Evolutionary conservation across 495 filamentous ascomycete genomes (phyloP), one percentile per base, ranked within the genome.

Genomic region (Penicillium diatomitis): DNA sequence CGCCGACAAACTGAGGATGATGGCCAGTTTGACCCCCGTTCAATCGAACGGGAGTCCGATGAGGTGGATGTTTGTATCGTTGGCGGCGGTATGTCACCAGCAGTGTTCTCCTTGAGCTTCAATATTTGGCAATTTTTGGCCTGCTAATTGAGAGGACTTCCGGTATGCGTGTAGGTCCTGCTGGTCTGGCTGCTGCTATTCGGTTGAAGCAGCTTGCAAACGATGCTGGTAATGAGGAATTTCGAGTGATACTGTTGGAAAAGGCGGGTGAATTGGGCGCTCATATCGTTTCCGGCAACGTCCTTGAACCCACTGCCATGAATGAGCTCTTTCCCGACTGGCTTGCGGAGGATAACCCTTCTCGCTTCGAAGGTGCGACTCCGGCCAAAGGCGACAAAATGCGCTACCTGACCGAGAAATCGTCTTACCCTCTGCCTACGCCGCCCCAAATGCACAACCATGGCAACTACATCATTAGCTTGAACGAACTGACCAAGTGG

Each of bases 381-480:
- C 83, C 88, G 5, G 90, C 89, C 6, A 83, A 79, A 48, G 72
- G 72, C 11, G 92, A 97, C 58, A 83, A 81, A 67, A 94, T 99
- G 91, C 82, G 89, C 50, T 96, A 96, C 66, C 72, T 99, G 44
- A 97, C 91, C n/a, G 82, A 90, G 71, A 85, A 71, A 42, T 75
- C 74, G 29, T 74, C 88, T 0, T 80, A 90, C 53, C 86, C 86
- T 7, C 76, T 96, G 37, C 92, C 92, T 4, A 76, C 83, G 5
- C 94, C 92, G 20, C 94, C 92, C 30, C 92, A 97, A 72, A 97
- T 99, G 94, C 79, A 95, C 67, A 99, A 99, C 65, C 78, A 95
- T 57, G 92, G 92, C 20, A 99, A 99, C 64, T 96, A 92, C 63
- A 99, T 99, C 50, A 77, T 99, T 55, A 95, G 88, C 62, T 67